Percentiles rank a stretch among this genome's conserved stretches.
phyloP scores from a whole-genome alignment of 257 asterid genomes.

The Ajuga chamaepitys region DNA sequence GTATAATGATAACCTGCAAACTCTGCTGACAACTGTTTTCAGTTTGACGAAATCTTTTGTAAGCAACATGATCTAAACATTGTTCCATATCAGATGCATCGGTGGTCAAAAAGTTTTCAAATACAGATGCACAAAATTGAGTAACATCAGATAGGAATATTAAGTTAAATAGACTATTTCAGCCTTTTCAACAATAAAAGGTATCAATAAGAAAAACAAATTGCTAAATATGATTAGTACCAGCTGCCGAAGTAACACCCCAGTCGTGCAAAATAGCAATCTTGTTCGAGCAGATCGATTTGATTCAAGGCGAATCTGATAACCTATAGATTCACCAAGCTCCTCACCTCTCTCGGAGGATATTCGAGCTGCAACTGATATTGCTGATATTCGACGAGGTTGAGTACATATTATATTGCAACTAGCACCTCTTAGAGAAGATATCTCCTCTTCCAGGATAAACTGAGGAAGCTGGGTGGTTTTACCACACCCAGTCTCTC shows the following conservation, averaged over 20 bases:
- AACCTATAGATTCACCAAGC: conserved; percentile 91
- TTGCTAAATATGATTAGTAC: conserved; percentile 28
- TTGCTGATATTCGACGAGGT: conserved; percentile 97
- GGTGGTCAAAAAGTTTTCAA: background rate
- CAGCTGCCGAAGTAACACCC: conserved; percentile 86
- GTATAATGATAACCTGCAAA: conserved; percentile 2
- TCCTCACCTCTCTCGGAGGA: conserved; percentile 90
- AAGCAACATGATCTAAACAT: background rate
- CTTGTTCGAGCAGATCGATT: conserved; percentile 74
- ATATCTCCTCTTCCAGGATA: conserved; percentile 85
- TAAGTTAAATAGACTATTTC: background rate
- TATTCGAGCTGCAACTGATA: conserved; percentile 91
- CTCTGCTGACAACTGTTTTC: background rate
- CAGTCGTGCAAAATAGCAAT: conserved; percentile 94
- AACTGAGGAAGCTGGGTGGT: conserved; percentile 99
- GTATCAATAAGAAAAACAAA: conserved; percentile 5
- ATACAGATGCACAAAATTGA: background rate
- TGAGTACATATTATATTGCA: conserved; percentile 93
- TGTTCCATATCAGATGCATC: background rate
- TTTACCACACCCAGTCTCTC: conserved; percentile 99
- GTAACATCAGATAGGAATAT: background rate
- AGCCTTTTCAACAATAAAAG: conserved; percentile 10
- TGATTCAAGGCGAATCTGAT: conserved; percentile 90
- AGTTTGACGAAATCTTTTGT: background rate
- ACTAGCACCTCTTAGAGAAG: conserved; percentile 67